Conservation (phyloP, 2,329 filamentous ascomycete species). For the Stemphylium lycopersici region DNA sequence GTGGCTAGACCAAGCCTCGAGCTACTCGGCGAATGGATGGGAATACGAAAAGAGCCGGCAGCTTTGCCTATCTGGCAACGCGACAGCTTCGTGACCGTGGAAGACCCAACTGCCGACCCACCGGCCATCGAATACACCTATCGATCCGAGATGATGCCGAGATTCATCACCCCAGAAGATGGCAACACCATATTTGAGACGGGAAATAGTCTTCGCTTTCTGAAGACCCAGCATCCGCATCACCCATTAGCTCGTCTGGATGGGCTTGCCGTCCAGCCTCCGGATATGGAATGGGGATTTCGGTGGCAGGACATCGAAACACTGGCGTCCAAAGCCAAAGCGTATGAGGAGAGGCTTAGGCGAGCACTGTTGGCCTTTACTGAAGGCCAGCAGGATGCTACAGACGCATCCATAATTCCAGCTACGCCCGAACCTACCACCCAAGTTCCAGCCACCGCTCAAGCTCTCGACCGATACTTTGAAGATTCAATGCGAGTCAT, state of each 20-base stretch:
- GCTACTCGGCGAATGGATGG: conserved; percentile 76
- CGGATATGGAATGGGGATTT: conserved; percentile 70
- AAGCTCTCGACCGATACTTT: conserved; percentile 32
- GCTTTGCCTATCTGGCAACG: conserved; percentile 35
- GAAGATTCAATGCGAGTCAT: conserved; percentile 34
- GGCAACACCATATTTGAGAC: conserved; percentile 77
- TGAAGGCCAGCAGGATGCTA: not conserved
- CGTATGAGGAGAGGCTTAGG: conserved; percentile 56
- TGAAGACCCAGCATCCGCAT: conserved; percentile 71
- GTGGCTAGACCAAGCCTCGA: conserved; percentile 71
- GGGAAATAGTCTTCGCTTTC: conserved; percentile 75
- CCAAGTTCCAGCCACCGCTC: not conserved
- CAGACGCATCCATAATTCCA: not conserved
- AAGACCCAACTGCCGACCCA: conserved; percentile 32
- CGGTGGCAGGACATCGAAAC: conserved; percentile 71
- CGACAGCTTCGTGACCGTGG: conserved; percentile 38
- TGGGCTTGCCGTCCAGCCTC: conserved; percentile 59
- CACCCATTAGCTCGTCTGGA: conserved; percentile 69
- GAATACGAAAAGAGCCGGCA: conserved; percentile 57
- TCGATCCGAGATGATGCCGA: conserved; percentile 69
- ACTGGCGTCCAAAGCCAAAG: conserved; percentile 65
- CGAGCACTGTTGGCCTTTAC: conserved; percentile 38
- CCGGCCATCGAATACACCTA: conserved; percentile 63
- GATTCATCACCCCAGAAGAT: conserved; percentile 73
- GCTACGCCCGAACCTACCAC: not conserved